Evolutionary conservation across 768 basidiomycete genomes (phyloP).

Genomic region (Boletus rubroflammeus): DNA sequence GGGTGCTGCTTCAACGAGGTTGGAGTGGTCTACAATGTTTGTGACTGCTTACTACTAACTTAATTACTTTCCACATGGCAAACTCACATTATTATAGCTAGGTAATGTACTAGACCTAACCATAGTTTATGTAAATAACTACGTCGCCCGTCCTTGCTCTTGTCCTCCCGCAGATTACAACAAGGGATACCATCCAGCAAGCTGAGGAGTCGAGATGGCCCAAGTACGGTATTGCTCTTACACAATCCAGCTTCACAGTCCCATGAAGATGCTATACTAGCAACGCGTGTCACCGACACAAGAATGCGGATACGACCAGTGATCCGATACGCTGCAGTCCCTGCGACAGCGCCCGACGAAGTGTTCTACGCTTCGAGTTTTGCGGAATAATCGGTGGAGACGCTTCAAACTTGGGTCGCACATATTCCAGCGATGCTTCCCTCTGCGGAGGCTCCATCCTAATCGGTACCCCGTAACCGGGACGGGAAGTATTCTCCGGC

Average conservation of each 20-base stretch:
- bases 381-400: constrained; percentile 19
- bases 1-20: constrained; percentile 19
- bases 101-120: constrained; percentile 8
- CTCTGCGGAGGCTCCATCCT: constrained; percentile 23
- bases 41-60: constrained; percentile 29
- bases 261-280: constrained; percentile 14
- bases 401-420: constrained; percentile 19
- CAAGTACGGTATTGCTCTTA: constrained; percentile 21
- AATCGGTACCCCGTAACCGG: constrained; percentile 20
- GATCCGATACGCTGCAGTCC: constrained; percentile 26
- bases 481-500: constrained; percentile 22
- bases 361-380: constrained; percentile 21
- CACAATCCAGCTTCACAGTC: constrained; percentile 26
- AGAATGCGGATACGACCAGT: constrained; percentile 29
- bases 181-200: constrained; percentile 5
- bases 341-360: constrained; percentile 24
- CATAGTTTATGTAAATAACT: constrained; percentile 32
- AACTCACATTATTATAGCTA: constrained; percentile 4
- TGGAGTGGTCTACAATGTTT: constrained; percentile 25
- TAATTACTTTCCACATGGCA: constrained; percentile 23
- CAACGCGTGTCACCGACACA: constrained; percentile 27
- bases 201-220: constrained; percentile 7
- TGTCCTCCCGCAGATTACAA: constrained; percentile 12
- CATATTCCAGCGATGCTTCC: constrained; percentile 22
- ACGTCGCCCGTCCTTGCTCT: constrained; percentile 8